phyloP scores from a whole-genome alignment of 78 protist species.

The slime mould (Dictyostelium discoideum) region DNA sequence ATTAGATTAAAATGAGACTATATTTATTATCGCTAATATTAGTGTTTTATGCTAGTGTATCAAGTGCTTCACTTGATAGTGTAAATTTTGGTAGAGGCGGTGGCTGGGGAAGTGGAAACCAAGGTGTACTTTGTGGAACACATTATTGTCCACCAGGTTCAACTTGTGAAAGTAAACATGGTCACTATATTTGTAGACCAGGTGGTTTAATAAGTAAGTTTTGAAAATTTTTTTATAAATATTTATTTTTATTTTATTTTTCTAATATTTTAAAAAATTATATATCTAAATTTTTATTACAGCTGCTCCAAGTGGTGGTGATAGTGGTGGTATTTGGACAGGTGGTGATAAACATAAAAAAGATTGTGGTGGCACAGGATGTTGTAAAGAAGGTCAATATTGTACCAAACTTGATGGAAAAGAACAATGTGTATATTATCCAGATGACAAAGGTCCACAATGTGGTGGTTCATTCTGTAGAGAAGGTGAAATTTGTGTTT shows the following conservation, averaged over 20 bases:
- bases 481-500: constrained; percentile 8
- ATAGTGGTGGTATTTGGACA: background rate
- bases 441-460: constrained; percentile 6
- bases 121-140: background rate
- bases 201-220: background rate
- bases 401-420: constrained; percentile 5
- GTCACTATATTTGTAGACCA: background rate
- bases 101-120: background rate
- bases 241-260: background rate
- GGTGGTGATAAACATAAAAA: background rate
- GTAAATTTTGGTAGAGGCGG: background rate
- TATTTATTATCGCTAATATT: constrained; percentile 5
- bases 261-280: background rate
- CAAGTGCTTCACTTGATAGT: background rate
- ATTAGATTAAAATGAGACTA: background rate
- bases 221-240: background rate
- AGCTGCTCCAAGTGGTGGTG: constrained; percentile 18
- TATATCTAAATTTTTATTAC: background rate
- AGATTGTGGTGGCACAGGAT: background rate
- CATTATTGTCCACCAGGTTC: background rate
- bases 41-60: background rate
- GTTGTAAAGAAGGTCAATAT: constrained; percentile 2
- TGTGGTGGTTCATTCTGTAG: constrained; percentile 21
- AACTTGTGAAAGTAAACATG: background rate
- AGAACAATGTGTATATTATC: constrained; percentile 9